A percentile compares a stretch with the other conserved stretches of the same genome.
Conservation (phyloP, 164 flowering plant species). For the Protea cynaroides region DNA sequence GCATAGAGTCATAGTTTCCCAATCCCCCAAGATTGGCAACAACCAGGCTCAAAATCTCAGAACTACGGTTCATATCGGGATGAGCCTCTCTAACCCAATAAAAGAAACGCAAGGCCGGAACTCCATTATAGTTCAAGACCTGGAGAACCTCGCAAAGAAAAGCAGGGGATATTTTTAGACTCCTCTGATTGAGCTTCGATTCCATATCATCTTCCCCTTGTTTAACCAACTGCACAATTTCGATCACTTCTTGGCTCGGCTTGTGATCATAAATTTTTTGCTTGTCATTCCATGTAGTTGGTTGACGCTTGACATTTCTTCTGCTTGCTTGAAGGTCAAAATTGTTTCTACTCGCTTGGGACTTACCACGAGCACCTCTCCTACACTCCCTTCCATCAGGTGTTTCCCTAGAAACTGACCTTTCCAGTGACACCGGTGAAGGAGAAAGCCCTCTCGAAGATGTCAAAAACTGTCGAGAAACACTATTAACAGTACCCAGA, state of each 20-base stretch:
- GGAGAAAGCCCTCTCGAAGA: not conserved
- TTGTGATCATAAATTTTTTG: not conserved
- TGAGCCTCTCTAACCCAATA: conserved; percentile 29
- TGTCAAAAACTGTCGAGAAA: conserved; percentile 12
- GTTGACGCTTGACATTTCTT: not conserved
- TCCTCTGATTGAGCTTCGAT: conserved; percentile 24
- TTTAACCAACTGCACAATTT: conserved; percentile 31
- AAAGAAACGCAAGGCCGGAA: conserved; percentile 51
- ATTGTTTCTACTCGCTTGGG: conserved; percentile 1
- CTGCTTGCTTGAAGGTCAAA: not conserved
- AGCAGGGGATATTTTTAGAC: conserved; percentile 16
- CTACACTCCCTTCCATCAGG: not conserved
- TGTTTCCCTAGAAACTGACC: not conserved
- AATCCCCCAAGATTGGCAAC: conserved; percentile 46
- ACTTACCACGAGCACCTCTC: not conserved
- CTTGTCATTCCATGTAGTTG: not conserved
- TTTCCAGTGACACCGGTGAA: not conserved
- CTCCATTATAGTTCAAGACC: conserved; percentile 28
- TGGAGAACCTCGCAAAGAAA: conserved; percentile 25
- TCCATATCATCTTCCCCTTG: conserved; percentile 28
- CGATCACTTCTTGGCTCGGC: conserved; percentile 11
- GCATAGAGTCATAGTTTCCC: conserved; percentile 41
- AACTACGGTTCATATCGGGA: conserved; percentile 14
- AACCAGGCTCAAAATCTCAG: conserved; percentile 41
- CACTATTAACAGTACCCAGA: not conserved